Conservation (phyloP, 345 rosid species). For the Clausena lansium region DNA sequence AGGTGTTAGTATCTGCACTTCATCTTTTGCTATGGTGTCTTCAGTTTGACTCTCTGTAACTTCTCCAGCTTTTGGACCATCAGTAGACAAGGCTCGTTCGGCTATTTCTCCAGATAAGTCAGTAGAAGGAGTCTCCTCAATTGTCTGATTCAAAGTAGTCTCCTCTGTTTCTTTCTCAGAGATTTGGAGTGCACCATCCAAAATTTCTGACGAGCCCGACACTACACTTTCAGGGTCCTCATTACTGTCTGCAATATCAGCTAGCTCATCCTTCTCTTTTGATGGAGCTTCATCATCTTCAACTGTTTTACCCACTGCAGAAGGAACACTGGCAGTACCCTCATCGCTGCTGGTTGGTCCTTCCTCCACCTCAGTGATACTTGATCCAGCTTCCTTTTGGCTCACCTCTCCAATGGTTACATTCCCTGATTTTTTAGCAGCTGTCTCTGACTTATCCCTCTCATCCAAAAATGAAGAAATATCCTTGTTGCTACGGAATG, state of each 20-base stretch:
- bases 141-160: constrained; percentile 19
- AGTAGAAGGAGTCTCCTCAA: constrained; percentile 26
- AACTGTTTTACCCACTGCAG: constrained; percentile 22
- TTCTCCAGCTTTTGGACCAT: constrained; percentile 34
- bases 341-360: constrained; percentile 18
- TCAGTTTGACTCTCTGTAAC: constrained; percentile 24
- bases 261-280: constrained; percentile 12
- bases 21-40: constrained; percentile 33
- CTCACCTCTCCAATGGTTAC: constrained; percentile 13
- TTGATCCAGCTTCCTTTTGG: constrained; percentile 33
- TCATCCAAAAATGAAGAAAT: constrained; percentile 72
- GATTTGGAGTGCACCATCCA: constrained; percentile 22
- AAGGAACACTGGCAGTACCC: constrained; percentile 11
- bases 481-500: constrained; percentile 72
- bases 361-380: constrained; percentile 26
- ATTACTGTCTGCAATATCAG: constrained; percentile 8
- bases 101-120: constrained; percentile 35
- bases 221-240: neutral
- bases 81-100: constrained; percentile 37
- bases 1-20: constrained; percentile 20
- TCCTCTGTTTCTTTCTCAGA: constrained; percentile 24
- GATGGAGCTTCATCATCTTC: constrained; percentile 24
- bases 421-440: constrained; percentile 22
- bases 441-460: constrained; percentile 49
- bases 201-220: constrained; percentile 13